Conservation (phyloP, 805 yeast species). For the Candida fluviatilis region DNA sequence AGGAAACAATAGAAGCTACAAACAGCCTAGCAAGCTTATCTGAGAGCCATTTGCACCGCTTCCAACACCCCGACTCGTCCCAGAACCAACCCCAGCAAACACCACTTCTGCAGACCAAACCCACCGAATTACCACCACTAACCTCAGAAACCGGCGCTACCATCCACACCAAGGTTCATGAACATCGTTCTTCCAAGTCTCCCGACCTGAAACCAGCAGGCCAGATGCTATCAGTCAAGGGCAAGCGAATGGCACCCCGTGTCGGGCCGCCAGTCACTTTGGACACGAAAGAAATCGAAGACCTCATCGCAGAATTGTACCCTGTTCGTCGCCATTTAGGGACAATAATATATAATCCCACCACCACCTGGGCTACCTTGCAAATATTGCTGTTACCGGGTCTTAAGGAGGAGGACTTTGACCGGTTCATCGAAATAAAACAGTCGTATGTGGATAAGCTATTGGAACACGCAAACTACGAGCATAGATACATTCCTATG, state of each 20-base stretch:
- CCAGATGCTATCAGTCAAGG: conserved; percentile 7
- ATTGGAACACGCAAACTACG: conserved; percentile 16
- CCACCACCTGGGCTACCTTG: conserved; percentile 45
- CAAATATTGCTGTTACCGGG: conserved; percentile 29
- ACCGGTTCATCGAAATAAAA: conserved; percentile 25
- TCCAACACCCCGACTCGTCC: background rate
- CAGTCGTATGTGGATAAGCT: conserved; percentile 21
- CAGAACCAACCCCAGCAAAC: conserved; percentile 1
- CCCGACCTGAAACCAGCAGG: background rate
- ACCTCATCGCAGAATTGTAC: conserved; percentile 21
- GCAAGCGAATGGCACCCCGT: background rate
- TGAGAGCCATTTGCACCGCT: background rate
- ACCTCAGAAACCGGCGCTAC: too few relatives aligned
- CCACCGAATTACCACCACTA: too few relatives aligned
- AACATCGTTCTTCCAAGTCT: background rate
- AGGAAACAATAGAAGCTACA: conserved; percentile 3
- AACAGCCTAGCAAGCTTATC: conserved; percentile 1
- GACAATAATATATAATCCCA: conserved; percentile 52
- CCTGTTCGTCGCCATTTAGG: conserved; percentile 44
- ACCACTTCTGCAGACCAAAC: too few relatives aligned
- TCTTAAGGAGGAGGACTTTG: conserved; percentile 26
- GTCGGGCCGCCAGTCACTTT: conserved; percentile 9
- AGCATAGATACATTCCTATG: conserved; percentile 28
- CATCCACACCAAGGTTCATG: too few relatives aligned
- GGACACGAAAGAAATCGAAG: conserved; percentile 16